phyloP scores from a whole-genome alignment of 2,329 filamentous ascomycete species.

The Ambrosiella beaveri region DNA sequence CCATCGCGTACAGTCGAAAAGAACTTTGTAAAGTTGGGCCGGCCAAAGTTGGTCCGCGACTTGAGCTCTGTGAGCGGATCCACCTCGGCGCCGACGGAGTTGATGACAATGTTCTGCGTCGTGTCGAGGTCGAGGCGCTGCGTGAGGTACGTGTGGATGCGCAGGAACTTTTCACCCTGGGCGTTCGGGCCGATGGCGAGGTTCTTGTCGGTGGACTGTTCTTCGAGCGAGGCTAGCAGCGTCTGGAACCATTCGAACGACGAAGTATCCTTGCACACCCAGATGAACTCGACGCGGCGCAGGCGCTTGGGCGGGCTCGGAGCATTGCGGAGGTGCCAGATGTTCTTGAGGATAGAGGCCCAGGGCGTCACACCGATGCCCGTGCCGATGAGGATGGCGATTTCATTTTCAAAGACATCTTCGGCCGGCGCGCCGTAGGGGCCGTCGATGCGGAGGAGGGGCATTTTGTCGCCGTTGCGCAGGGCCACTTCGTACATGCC shows the following conservation, averaged over 20 bases:
- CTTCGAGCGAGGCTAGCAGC: constrained; percentile 75
- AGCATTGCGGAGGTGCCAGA: constrained; percentile 84
- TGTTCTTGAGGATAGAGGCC: constrained; percentile 85
- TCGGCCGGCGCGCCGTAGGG: constrained; percentile 94
- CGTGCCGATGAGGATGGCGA: constrained; percentile 69
- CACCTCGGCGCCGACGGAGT: constrained; percentile 72
- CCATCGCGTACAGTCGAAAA: constrained; percentile 77
- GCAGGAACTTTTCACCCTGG: constrained; percentile 67
- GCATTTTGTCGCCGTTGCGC: constrained; percentile 86
- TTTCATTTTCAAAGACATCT: constrained; percentile 89
- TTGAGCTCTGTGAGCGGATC: constrained; percentile 88
- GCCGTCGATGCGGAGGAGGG: constrained; percentile 73
- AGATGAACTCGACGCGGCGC: constrained; percentile 94
- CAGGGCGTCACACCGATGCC: constrained; percentile 79
- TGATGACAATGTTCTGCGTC: constrained; percentile 90
- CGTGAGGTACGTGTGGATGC: constrained; percentile 95
- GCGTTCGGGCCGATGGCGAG: constrained; percentile 45
- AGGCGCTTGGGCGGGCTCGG: constrained; percentile 81
- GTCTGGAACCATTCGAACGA: constrained; percentile 99
- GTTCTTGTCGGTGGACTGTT: constrained; percentile 52
- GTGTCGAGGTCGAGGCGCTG: constrained; percentile 85
- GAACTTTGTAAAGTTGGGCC: constrained; percentile 71
- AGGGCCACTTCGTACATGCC: constrained; percentile 98
- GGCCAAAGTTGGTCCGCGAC: constrained; percentile 81
- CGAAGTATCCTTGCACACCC: constrained; percentile 88